A percentile compares a stretch with the other conserved stretches of the same genome.
phyloP scores from a whole-genome alignment of 108 stramenopile genomes.

The Cylindrotheca fusiformis region DNA sequence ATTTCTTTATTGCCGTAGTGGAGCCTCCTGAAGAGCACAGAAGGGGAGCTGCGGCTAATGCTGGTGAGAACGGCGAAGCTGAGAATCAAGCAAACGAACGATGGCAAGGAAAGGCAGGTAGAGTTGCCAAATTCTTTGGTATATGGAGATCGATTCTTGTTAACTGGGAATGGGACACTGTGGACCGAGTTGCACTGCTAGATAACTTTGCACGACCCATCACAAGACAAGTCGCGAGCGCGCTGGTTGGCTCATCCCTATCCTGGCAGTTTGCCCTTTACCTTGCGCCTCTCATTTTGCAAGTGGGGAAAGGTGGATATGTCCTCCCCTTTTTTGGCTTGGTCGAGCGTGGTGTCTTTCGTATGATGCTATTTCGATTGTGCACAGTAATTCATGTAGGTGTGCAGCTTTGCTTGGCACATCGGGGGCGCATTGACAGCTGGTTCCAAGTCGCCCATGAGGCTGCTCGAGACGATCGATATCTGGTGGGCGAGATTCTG shows the following conservation, averaged over 20 bases:
- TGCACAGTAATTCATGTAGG: constrained; percentile 33
- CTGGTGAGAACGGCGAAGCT: constrained; percentile 8
- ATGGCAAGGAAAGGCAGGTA: constrained; percentile 75
- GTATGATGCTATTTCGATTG: constrained; percentile 36
- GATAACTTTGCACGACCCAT: constrained; percentile 62
- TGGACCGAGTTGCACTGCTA: constrained; percentile 53
- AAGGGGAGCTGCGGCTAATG: constrained; percentile 6
- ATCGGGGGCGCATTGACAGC: constrained; percentile 16
- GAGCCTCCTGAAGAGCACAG: constrained; percentile 34
- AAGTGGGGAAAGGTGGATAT: constrained; percentile 6
- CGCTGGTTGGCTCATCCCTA: constrained; percentile 43
- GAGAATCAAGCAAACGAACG: background rate
- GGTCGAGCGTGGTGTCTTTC: constrained; percentile 26
- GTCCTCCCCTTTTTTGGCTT: constrained; percentile 21
- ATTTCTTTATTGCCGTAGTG: constrained; percentile 36
- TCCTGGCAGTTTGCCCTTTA: constrained; percentile 15
- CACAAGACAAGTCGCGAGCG: constrained; percentile 32
- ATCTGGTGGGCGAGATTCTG: constrained; percentile 75
- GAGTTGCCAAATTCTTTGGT: constrained; percentile 52
- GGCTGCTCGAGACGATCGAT: constrained; percentile 82
- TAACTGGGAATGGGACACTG: constrained; percentile 75
- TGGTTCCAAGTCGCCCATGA: constrained; percentile 81
- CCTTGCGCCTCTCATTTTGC: constrained; percentile 11
- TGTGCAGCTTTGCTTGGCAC: constrained; percentile 38
- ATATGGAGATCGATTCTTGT: constrained; percentile 32